Base-by-base conservation (phyloP, 140 eudicot genomes). In the Senecio squalidus region DNA sequence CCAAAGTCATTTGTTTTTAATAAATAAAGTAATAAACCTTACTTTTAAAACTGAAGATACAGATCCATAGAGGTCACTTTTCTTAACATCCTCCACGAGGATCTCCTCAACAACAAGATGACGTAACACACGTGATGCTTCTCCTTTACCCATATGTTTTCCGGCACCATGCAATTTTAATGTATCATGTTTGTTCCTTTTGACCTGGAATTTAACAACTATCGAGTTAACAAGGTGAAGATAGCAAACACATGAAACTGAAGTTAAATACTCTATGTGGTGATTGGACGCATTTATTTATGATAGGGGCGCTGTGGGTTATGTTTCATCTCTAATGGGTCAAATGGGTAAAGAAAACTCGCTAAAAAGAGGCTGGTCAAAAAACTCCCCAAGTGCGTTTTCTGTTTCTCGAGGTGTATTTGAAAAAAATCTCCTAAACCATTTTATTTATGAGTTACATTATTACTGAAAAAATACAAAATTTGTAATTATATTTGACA, bases 91-190 rank as follows among this genome's bases (percentile, higher is more conserved):
- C 68, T 92, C 98, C 53, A 73, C 68, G 64, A 92, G 98, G 64
- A 87, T 69, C 70, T 87, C 92, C 60, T 84, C 96, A 38, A 63
- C 77, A 33, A 92, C 96, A 62, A 92, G 94, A 74, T 87, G 88
- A 34, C 94, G 96, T 25, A 92, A 68, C 34, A 92, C 86, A 34
- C 98, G 89, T 18, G 92, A 84, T 21, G 96, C 96, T 74, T 87
- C 98, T 58, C 92, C 96, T 62, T 87, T 92, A 27, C 86, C 82
- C 38, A 84, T 27, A 73, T 71, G 70, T 76, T 92, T 92, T 53
- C 98, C 98, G 67, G 89, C 86, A 67, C 96, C 93, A 77, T 92
- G 95, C 82, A 92, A 73, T 27, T 67, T 65, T 82, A 87, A 74
- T 16, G 58, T 67, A 59, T 92, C 80, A 41, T 92, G 98, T 22